These are phyloP conservation scores for Hermanozyma aechmeae DNA, from an alignment of 805 yeast genomes.

Conservation along the genomic window DNA sequence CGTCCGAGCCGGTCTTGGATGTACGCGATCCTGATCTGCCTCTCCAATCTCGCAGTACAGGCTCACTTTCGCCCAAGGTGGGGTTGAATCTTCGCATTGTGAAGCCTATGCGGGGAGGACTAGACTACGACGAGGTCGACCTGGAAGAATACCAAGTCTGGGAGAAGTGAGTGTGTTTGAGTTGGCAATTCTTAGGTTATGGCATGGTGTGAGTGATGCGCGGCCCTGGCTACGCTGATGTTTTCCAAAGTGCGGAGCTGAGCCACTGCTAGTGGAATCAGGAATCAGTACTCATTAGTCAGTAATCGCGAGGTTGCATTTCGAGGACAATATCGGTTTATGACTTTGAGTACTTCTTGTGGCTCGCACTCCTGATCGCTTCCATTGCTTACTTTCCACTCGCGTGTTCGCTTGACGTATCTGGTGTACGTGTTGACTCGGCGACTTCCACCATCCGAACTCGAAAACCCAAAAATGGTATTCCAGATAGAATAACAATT, in stretches of 20 bases:
- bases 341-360: too few species aligned
- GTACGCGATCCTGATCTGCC: neutral
- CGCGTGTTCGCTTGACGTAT: too few species aligned
- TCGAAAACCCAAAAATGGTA: too few species aligned
- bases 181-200: neutral
- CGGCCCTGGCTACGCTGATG: neutral
- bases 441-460: too few species aligned
- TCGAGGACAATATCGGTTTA: too few species aligned
- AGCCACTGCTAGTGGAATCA: neutral
- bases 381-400: too few species aligned
- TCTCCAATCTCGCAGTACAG: neutral
- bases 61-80: constrained; percentile 21
- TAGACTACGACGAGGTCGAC: neutral
- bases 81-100: constrained; percentile 53
- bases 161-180: neutral
- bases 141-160: neutral
- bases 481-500: too few species aligned
- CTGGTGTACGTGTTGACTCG: too few species aligned
- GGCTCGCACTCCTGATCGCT: too few species aligned
- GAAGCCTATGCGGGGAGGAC: constrained; percentile 53
- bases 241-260: neutral
- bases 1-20: constrained; percentile 2
- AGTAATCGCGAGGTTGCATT: neutral
- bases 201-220: neutral
- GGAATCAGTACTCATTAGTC: neutral